phyloP scores from a whole-genome alignment of 306 rosid genomes.

The Hylodesmum podocarpum region DNA sequence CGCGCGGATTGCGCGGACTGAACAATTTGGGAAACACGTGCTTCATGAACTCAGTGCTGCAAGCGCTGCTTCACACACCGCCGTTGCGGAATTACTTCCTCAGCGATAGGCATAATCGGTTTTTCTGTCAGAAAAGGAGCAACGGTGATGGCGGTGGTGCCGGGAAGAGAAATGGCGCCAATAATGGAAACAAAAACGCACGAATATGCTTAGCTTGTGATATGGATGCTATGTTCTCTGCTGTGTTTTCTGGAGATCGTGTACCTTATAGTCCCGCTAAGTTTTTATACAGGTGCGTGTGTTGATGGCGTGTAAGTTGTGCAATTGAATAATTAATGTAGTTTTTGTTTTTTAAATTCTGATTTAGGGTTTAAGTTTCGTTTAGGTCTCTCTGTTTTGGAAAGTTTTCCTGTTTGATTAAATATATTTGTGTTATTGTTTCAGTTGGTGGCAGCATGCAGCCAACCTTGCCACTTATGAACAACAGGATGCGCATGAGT shows the following conservation, averaged over 20 bases:
- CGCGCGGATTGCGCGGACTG: conserved; percentile 82
- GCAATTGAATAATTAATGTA: background rate
- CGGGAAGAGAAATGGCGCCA: conserved; percentile 32
- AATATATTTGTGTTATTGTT: conserved; percentile 19
- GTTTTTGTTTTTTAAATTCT: background rate
- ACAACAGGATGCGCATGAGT: conserved; percentile 98
- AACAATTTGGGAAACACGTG: conserved; percentile 92
- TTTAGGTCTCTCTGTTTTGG: background rate
- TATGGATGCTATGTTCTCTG: conserved; percentile 76
- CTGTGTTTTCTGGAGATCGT: conserved; percentile 82
- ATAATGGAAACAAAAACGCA: conserved; percentile 35
- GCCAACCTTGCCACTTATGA: conserved; percentile 93
- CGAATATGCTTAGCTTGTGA: conserved; percentile 86
- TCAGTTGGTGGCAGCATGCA: conserved; percentile 99
- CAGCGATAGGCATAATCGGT: conserved; percentile 83
- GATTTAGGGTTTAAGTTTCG: background rate
- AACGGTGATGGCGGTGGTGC: conserved; percentile 29
- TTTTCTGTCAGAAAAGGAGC: conserved; percentile 66
- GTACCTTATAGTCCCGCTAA: conserved; percentile 88
- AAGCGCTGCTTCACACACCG: conserved; percentile 91
- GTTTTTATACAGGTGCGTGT: conserved; percentile 74
- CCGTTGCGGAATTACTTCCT: conserved; percentile 87
- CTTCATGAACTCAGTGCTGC: conserved; percentile 92
- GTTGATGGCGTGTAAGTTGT: background rate
- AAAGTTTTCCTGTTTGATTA: conserved; percentile 12